phyloP scores from a whole-genome alignment of 352 stramenopile species.

The Pythium sukuiense region DNA sequence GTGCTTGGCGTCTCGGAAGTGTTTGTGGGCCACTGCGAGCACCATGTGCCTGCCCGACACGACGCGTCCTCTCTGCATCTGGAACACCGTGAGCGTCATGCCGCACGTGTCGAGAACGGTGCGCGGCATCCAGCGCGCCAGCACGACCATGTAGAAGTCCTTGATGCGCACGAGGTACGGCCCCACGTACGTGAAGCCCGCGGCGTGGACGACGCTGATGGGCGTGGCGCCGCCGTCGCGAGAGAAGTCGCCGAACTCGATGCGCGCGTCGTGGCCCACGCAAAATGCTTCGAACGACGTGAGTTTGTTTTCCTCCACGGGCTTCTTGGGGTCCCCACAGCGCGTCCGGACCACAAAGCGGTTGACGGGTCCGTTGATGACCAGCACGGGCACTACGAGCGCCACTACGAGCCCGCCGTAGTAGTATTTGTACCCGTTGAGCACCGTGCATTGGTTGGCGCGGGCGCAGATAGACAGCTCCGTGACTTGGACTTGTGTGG shows the following conservation, averaged over 20 bases:
- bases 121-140: slow-evolving; percentile 8
- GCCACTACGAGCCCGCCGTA: slow-evolving; percentile 10
- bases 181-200: slow-evolving; percentile 18
- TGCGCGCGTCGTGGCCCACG: slow-evolving; percentile 11
- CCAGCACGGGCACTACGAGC: slow-evolving; percentile 9
- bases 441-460: slow-evolving; percentile 20
- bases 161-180: slow-evolving; percentile 25
- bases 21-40: slow-evolving; percentile 13
- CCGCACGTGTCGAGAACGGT: slow-evolving; percentile 10
- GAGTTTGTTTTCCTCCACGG: slow-evolving; percentile 6
- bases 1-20: slow-evolving; percentile 13
- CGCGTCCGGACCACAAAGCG: slow-evolving; percentile 4
- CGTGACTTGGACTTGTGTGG: slow-evolving; percentile 21
- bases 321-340: background rate
- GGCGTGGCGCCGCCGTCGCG: slow-evolving; percentile 7
- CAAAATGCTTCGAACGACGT: slow-evolving; percentile 20
- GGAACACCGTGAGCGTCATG: slow-evolving; percentile 17
- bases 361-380: slow-evolving; percentile 13
- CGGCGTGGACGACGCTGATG: slow-evolving; percentile 17
- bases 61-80: slow-evolving; percentile 4
- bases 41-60: slow-evolving; percentile 20
- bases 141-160: slow-evolving; percentile 22
- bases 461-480: slow-evolving; percentile 13
- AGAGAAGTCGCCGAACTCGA: slow-evolving; percentile 20
- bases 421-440: slow-evolving; percentile 16